Evolutionary conservation across 441 rosid genomes (phyloP).

Genomic region (Kokia cookei): DNA sequence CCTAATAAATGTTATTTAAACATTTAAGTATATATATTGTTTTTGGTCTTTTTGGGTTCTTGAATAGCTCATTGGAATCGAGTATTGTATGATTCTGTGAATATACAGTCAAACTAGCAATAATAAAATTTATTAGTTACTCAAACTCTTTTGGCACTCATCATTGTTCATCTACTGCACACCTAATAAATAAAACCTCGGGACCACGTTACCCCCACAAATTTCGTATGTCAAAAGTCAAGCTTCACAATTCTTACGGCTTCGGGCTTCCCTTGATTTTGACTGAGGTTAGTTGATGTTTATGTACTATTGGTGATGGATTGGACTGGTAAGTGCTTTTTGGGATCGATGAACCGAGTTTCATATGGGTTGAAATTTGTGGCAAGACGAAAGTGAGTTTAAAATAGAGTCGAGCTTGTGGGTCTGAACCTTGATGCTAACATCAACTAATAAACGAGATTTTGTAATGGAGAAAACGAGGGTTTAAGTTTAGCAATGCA

Average conservation of each 20-base stretch:
- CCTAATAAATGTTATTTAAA: neutral
- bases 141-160: neutral
- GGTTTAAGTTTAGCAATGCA: too few species aligned
- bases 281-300: too few species aligned
- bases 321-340: too few species aligned
- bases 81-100: neutral
- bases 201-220: neutral
- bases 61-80: neutral
- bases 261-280: neutral
- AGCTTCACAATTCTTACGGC: neutral
- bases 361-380: too few species aligned
- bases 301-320: too few species aligned
- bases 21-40: neutral
- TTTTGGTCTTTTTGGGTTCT: neutral
- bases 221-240: neutral
- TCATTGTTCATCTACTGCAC: constrained; percentile 1
- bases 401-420: too few species aligned
- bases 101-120: neutral
- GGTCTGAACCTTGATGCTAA: too few species aligned
- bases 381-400: too few species aligned
- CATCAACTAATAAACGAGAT: too few species aligned
- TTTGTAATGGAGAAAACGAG: too few species aligned
- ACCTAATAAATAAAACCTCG: neutral
- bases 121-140: neutral
- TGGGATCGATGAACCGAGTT: too few species aligned